These are phyloP conservation scores for Auriscalpium microsporum DNA, from an alignment of 768 basidiomycete species.

Conservation along the genomic window DNA sequence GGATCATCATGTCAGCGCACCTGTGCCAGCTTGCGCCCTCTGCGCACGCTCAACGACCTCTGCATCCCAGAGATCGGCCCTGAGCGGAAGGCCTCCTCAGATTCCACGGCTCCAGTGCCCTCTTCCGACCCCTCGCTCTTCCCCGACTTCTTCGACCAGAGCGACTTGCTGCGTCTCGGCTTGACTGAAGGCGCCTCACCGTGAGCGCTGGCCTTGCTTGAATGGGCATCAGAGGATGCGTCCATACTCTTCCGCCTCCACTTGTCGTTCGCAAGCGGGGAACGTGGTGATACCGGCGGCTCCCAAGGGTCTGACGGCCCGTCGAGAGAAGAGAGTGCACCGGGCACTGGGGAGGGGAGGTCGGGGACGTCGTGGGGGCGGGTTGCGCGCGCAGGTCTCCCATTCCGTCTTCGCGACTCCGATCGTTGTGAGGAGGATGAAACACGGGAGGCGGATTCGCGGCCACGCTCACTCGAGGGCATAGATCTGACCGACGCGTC, in stretches of 20 bases:
- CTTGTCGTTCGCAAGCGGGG: not conserved
- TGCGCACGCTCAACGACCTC: constrained; percentile 32
- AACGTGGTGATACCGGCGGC: not conserved
- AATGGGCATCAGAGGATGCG: not conserved
- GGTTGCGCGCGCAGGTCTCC: not conserved
- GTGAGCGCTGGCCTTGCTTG: not conserved
- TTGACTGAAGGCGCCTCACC: no score
- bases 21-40: constrained; percentile 44
- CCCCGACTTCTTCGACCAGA: constrained; percentile 17
- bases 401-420: not conserved
- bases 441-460: constrained; percentile 7
- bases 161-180: constrained; percentile 21
- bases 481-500: not conserved
- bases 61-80: constrained; percentile 25
- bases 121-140: not conserved
- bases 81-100: not conserved
- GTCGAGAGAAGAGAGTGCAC: no score
- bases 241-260: constrained; percentile 3
- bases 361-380: not conserved
- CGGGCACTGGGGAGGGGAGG: no score
- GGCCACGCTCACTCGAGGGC: not conserved
- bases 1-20: constrained; percentile 21
- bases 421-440: not conserved
- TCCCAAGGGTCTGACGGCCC: not conserved
- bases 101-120: constrained; percentile 1